Evolutionary conservation across 352 stramenopile species (phyloP).

Genomic region (Globisporangium takayamanum): DNA sequence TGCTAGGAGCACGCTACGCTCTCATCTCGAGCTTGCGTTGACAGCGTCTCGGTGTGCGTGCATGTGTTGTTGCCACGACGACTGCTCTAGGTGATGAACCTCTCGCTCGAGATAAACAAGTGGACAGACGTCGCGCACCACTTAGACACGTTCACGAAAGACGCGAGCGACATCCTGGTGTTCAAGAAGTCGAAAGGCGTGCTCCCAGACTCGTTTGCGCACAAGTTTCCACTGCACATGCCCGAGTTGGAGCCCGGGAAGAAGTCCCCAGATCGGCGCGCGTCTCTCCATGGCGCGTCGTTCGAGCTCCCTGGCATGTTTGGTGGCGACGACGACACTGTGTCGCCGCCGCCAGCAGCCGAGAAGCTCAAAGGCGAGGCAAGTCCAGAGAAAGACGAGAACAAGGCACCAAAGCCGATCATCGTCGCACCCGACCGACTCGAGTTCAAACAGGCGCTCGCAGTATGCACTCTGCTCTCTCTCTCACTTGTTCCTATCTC

Average conservation of each 20-base stretch:
- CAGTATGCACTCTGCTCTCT: conserved; percentile 12
- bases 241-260: conserved; percentile 43
- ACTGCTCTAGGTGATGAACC: conserved; percentile 47
- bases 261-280: conserved; percentile 34
- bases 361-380: conserved; percentile 10
- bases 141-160: conserved; percentile 61
- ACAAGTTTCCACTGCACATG: conserved; percentile 55
- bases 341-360: conserved; percentile 11
- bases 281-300: conserved; percentile 20
- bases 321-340: conserved; percentile 11
- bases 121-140: conserved; percentile 54
- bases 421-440: conserved; percentile 54
- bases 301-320: conserved; percentile 33
- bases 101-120: conserved; percentile 34
- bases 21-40: no score
- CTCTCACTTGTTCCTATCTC: background rate
- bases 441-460: conserved; percentile 52
- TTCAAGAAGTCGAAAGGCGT: conserved; percentile 61
- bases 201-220: conserved; percentile 49
- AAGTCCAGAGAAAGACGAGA: conserved; percentile 24
- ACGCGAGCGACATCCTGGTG: conserved; percentile 53
- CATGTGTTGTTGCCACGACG: no score
- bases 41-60: no score
- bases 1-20: background rate
- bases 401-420: conserved; percentile 25